Conservation (phyloP, 2,329 filamentous ascomycete genomes). For the Pseudogymnoascus sp. region DNA sequence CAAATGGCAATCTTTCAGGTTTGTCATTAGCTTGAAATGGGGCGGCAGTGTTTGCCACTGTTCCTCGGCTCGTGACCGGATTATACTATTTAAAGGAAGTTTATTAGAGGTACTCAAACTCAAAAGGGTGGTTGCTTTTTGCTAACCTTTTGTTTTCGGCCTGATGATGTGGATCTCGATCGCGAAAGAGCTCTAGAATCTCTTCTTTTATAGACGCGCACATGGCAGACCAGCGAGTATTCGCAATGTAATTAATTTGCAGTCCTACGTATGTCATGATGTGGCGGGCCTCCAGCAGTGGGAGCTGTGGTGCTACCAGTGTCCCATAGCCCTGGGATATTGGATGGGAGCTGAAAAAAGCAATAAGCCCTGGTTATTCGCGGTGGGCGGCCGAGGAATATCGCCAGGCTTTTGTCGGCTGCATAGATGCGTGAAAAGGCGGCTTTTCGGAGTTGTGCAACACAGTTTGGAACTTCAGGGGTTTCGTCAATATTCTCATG, state of each 20-base stretch:
- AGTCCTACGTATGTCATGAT: conserved; percentile 8
- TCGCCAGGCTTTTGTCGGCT: conserved; percentile 38
- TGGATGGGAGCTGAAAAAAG: conserved; percentile 28
- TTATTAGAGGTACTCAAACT: background rate
- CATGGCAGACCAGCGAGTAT: conserved; percentile 26
- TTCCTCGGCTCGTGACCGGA: conserved; percentile 16
- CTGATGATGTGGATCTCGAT: conserved; percentile 13
- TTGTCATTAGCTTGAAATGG: conserved; percentile 19
- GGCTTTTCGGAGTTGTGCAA: conserved; percentile 32
- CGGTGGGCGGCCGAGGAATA: conserved; percentile 42
- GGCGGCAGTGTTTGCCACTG: conserved; percentile 24
- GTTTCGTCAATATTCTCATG: conserved; percentile 32
- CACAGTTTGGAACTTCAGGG: conserved; percentile 25
- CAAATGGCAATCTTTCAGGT: conserved; percentile 14
- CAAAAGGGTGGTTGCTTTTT: background rate
- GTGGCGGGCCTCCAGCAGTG: conserved; percentile 14
- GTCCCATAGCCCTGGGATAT: background rate
- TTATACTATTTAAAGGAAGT: conserved; percentile 12
- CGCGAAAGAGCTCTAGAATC: conserved; percentile 25
- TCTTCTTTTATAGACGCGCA: conserved; percentile 28
- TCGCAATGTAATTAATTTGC: conserved; percentile 15
- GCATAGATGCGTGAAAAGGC: conserved; percentile 36
- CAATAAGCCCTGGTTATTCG: conserved; percentile 37
- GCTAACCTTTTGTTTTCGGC: conserved; percentile 14
- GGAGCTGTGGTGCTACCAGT: background rate